phyloP scores from a whole-genome alignment of 768 basidiomycete genomes.

The Amanita subjunquillea region DNA sequence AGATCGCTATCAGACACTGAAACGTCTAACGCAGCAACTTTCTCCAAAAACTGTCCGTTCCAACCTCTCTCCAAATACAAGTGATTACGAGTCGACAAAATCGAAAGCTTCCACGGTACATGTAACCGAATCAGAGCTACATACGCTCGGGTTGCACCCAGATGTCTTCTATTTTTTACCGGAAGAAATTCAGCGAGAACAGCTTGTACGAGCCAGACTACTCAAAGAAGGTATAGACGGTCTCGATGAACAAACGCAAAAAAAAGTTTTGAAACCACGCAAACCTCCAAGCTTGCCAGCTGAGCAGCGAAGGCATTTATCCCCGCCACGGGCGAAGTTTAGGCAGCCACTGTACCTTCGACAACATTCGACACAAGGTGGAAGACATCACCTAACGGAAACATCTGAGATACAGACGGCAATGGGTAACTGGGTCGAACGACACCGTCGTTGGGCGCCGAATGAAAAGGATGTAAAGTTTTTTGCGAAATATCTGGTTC shows the following conservation, averaged over 20 bases:
- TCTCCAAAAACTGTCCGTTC: slow-evolving; percentile 40
- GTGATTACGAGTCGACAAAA: slow-evolving; percentile 19
- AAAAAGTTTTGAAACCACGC: slow-evolving; percentile 45
- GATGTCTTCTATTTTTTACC: slow-evolving; percentile 62
- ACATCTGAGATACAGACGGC: slow-evolving; percentile 63
- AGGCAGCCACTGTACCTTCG: slow-evolving; percentile 41
- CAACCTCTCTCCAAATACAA: slow-evolving; percentile 23
- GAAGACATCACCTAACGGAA: slow-evolving; percentile 47
- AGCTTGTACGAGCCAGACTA: slow-evolving; percentile 50
- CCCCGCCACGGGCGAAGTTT: slow-evolving; percentile 46
- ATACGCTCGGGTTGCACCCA: slow-evolving; percentile 60
- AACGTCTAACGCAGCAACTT: slow-evolving; percentile 53
- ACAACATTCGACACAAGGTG: slow-evolving; percentile 32
- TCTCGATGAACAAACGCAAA: slow-evolving; percentile 29
- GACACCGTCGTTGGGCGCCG: slow-evolving; percentile 51
- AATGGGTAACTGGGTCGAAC: slow-evolving; percentile 68
- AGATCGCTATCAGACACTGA: slow-evolving; percentile 31
- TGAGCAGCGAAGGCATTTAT: slow-evolving; percentile 32
- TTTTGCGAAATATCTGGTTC: slow-evolving; percentile 63
- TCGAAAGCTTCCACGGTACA: slow-evolving; percentile 24
- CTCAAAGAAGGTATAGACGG: slow-evolving; percentile 30
- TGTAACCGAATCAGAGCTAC: slow-evolving; percentile 48
- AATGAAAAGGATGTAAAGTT: slow-evolving; percentile 65
- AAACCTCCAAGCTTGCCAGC: slow-evolving; percentile 27
- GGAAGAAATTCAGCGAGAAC: slow-evolving; percentile 59